These are phyloP conservation scores for Trichopus zeylanicus DNA, from an alignment of 116 monocot species.

Conservation along the genomic window DNA sequence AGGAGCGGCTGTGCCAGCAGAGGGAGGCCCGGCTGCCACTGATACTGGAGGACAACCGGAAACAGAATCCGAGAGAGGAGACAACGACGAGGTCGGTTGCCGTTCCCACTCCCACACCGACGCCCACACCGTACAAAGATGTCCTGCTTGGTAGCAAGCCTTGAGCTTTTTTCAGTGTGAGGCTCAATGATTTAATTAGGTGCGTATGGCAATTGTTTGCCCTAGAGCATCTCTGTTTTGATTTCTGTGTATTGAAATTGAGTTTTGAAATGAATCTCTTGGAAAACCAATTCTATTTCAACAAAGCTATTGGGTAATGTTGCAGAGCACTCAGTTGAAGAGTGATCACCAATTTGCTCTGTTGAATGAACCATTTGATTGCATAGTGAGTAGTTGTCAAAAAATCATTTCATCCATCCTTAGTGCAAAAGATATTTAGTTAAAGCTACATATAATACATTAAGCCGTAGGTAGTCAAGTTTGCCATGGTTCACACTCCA, in stretches of 20 bases:
- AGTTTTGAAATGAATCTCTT: too few species aligned
- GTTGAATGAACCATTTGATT: too few species aligned
- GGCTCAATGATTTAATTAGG: neutral
- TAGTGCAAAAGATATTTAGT: too few species aligned
- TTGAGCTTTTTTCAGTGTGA: neutral
- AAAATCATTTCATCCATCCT: too few species aligned
- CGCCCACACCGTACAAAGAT: constrained; percentile 44
- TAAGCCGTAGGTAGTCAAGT: neutral
- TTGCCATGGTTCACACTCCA: neutral
- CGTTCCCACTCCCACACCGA: neutral
- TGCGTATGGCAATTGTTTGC: too few species aligned
- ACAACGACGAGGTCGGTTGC: neutral
- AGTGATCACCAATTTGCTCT: too few species aligned
- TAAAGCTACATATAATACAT: neutral
- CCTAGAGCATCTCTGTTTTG: too few species aligned
- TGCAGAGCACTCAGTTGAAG: too few species aligned
- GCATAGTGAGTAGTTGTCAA: too few species aligned
- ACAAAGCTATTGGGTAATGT: too few species aligned
- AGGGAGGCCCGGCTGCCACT: constrained; percentile 62
- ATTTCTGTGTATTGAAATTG: too few species aligned
- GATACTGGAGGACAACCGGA: constrained; percentile 23
- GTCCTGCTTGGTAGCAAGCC: constrained; percentile 21
- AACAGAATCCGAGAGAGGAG: neutral
- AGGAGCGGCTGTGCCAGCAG: constrained; percentile 39
- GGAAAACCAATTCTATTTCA: too few species aligned